These are phyloP conservation scores for Hypholoma fasciculare DNA, from an alignment of 768 basidiomycete species.

Conservation along the genomic window DNA sequence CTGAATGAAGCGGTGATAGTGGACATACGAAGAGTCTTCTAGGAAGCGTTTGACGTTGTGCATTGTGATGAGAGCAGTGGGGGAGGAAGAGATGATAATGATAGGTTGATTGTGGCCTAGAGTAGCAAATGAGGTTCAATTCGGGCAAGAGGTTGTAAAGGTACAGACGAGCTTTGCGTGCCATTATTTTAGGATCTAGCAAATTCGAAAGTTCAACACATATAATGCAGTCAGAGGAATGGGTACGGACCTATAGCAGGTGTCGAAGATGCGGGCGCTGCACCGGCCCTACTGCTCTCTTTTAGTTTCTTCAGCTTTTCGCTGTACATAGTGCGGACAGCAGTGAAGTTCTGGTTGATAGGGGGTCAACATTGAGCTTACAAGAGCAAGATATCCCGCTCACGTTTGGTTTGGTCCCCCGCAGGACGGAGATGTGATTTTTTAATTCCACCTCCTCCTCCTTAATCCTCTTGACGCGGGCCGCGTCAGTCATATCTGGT, in stretches of 20 bases:
- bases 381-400: slow-evolving; percentile 24
- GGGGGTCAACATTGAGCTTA: not conserved
- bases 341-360: slow-evolving; percentile 70
- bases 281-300: slow-evolving; percentile 59
- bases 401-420: slow-evolving; percentile 84
- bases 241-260: slow-evolving; percentile 37
- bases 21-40: slow-evolving; percentile 77
- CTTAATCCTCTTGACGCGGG: slow-evolving; percentile 84
- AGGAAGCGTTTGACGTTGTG: slow-evolving; percentile 95
- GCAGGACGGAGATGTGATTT: slow-evolving; percentile 80
- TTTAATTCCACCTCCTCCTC: slow-evolving; percentile 75
- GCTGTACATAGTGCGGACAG: slow-evolving; percentile 60
- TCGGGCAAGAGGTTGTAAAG: not conserved
- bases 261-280: slow-evolving; percentile 33
- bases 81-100: slow-evolving; percentile 95
- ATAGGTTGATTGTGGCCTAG: slow-evolving; percentile 84
- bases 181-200: slow-evolving; percentile 58
- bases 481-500: slow-evolving; percentile 68
- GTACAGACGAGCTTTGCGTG: slow-evolving; percentile 69
- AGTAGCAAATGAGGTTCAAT: not conserved
- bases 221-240: not conserved
- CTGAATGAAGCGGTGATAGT: not conserved
- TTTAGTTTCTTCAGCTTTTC: slow-evolving; percentile 82
- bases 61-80: slow-evolving; percentile 95
- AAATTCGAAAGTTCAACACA: not conserved